phyloP scores from a whole-genome alignment of 108 stramenopile genomes.

The Fistulifera pelliculosa region DNA sequence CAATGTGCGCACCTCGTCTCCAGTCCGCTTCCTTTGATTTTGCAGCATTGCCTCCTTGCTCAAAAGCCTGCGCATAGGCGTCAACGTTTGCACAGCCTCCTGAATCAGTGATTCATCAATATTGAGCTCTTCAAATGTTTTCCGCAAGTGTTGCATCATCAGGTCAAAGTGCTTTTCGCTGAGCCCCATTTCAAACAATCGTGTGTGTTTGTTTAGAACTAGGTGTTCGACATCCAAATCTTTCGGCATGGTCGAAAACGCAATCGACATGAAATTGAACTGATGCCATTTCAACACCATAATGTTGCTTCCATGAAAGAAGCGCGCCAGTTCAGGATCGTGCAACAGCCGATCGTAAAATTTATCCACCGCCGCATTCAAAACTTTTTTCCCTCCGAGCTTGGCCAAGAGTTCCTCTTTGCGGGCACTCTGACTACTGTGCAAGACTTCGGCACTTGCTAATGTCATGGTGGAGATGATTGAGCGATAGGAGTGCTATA shows the following conservation, averaged over 20 bases:
- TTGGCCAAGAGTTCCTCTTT: slow-evolving; percentile 24
- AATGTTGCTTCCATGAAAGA: slow-evolving; percentile 30
- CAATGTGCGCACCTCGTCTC: no score
- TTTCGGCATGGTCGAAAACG: slow-evolving; percentile 29
- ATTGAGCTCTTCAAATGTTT: slow-evolving; percentile 21
- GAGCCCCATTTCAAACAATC: slow-evolving; percentile 19
- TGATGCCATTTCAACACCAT: slow-evolving; percentile 24
- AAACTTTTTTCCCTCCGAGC: slow-evolving; percentile 21
- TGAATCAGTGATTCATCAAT: slow-evolving; percentile 16
- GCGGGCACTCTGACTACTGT: slow-evolving; percentile 8
- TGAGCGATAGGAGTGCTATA: no score
- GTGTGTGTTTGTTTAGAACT: slow-evolving; percentile 16
- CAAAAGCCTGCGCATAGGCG: slow-evolving; percentile 17
- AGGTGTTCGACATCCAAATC: slow-evolving; percentile 21
- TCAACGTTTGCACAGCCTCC: slow-evolving; percentile 15
- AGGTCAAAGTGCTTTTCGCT: slow-evolving; percentile 12
- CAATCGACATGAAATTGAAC: slow-evolving; percentile 22
- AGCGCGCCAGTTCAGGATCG: slow-evolving; percentile 18
- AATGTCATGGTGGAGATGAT: no score
- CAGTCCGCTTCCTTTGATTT: no score
- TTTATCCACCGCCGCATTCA: slow-evolving; percentile 19
- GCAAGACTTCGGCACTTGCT: neutral
- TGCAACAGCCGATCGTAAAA: slow-evolving; percentile 29
- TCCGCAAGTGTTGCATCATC: slow-evolving; percentile 13
- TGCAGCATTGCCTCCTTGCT: slow-evolving; percentile 12